These are phyloP conservation scores for Mycena chlorophos DNA, from an alignment of 768 basidiomycete genomes.

Conservation along the genomic window DNA sequence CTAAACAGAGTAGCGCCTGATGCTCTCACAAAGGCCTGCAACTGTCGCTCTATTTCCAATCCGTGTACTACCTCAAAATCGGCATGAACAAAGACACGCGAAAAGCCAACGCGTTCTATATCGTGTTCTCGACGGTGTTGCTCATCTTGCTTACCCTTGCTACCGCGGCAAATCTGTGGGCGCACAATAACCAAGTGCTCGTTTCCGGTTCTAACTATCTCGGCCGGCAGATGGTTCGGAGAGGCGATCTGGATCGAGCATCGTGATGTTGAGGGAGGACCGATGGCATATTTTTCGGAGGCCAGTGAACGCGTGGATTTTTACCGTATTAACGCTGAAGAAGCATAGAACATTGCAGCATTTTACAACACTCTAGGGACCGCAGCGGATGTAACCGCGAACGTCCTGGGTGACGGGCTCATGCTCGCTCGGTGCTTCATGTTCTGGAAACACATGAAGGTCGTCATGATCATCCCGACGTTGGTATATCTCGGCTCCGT, in stretches of 20 bases:
- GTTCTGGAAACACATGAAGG: slow-evolving; percentile 26
- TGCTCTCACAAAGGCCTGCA: slow-evolving; percentile 20
- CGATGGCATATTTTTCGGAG: slow-evolving; percentile 28
- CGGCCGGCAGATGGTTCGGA: slow-evolving; percentile 24
- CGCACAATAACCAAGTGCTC: not conserved
- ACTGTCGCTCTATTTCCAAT: slow-evolving; percentile 24
- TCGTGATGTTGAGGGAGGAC: slow-evolving; percentile 30
- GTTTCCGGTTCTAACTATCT: not conserved
- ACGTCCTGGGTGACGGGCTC: slow-evolving; percentile 35
- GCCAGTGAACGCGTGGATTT: not conserved
- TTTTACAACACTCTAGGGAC: slow-evolving; percentile 36
- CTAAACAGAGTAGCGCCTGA: not conserved
- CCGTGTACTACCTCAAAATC: slow-evolving; percentile 15
- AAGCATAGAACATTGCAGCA: slow-evolving; percentile 15
- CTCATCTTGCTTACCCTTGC: slow-evolving; percentile 33
- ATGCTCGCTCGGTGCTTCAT: slow-evolving; percentile 37
- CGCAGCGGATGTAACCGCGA: slow-evolving; percentile 25
- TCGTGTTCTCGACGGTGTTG: slow-evolving; percentile 23
- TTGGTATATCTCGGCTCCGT: slow-evolving; percentile 19
- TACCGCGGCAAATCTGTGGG: slow-evolving; percentile 23
- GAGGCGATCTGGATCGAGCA: slow-evolving; percentile 37
- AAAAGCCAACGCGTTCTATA: slow-evolving; percentile 15
- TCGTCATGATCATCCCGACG: slow-evolving; percentile 17
- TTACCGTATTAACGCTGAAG: not conserved
- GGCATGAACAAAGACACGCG: not conserved